These are phyloP conservation scores for Chytriomyces confervae DNA, from an alignment of 192 early-diverging fungal genomes.

Conservation along the genomic window DNA sequence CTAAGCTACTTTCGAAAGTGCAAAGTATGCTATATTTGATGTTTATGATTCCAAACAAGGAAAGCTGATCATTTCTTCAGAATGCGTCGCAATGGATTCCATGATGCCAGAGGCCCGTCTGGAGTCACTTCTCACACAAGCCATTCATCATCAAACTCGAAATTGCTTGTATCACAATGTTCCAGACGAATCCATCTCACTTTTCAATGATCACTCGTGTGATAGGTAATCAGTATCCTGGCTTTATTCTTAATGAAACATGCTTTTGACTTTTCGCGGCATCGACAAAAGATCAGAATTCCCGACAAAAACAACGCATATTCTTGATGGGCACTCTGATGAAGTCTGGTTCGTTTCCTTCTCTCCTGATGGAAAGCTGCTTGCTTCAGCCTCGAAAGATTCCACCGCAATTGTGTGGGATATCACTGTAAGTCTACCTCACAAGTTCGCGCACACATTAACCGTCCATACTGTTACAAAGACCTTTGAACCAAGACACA, in stretches of 20 bases:
- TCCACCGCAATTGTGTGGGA: conserved; percentile 89
- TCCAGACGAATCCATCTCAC: conserved; percentile 59
- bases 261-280: background rate
- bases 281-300: conserved; percentile 30
- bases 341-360: conserved; percentile 98
- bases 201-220: conserved; percentile 78
- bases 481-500: conserved; percentile 62
- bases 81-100: conserved; percentile 73
- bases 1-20: conserved; percentile 62
- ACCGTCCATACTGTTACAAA: conserved; percentile 32
- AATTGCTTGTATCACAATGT: conserved; percentile 87
- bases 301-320: conserved; percentile 59
- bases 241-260: no score
- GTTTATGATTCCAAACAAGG: conserved; percentile 30
- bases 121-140: conserved; percentile 81
- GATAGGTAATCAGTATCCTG: conserved; percentile 56
- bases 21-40: conserved; percentile 61
- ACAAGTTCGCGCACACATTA: conserved; percentile 16
- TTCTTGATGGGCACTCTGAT: conserved; percentile 80
- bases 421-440: conserved; percentile 54
- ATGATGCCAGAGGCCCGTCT: conserved; percentile 92
- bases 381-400: conserved; percentile 94
- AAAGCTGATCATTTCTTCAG: conserved; percentile 54
- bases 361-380: conserved; percentile 82
- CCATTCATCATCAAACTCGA: conserved; percentile 71